Conservation (phyloP, 2,329 filamentous ascomycete species). For the Stagonosporopsis vannaccii region DNA sequence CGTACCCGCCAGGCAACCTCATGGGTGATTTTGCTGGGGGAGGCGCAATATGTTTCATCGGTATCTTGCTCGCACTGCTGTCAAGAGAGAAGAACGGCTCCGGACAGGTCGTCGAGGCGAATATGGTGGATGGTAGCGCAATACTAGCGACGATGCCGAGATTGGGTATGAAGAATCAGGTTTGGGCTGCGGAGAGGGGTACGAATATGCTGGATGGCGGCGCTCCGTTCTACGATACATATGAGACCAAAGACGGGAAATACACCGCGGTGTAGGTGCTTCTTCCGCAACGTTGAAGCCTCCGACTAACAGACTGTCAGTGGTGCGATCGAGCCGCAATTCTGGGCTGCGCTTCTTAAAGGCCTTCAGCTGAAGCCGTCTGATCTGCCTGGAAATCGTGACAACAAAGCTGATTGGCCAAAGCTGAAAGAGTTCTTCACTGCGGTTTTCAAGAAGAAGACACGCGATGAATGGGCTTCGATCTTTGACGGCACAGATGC, state of each 20-base stretch:
- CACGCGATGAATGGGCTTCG: conserved; percentile 79
- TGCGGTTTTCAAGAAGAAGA: conserved; percentile 70
- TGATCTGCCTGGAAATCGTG: conserved; percentile 58
- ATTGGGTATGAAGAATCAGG: conserved; percentile 67
- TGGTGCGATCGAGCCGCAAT: conserved; percentile 88
- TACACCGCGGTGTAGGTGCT: conserved; percentile 74
- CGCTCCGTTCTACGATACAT: conserved; percentile 87
- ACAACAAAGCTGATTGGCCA: conserved; percentile 72
- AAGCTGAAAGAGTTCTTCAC: conserved; percentile 69
- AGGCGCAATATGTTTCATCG: conserved; percentile 80
- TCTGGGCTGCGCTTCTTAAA: conserved; percentile 73
- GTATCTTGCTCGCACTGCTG: conserved; percentile 80
- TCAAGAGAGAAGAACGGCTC: conserved; percentile 67
- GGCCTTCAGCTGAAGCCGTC: conserved; percentile 66
- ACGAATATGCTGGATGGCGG: conserved; percentile 83
- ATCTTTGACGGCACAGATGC: conserved; percentile 92
- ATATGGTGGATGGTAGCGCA: conserved; percentile 91
- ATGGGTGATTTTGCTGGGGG: conserved; percentile 92
- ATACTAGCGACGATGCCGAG: conserved; percentile 83
- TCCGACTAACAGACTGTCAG: conserved; percentile 25
- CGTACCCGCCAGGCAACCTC: conserved; percentile 82
- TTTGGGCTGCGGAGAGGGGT: conserved; percentile 72
- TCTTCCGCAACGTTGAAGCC: neutral
- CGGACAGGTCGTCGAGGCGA: conserved; percentile 92
- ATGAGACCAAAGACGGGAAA: conserved; percentile 78